A percentile compares a stretch with the other conserved stretches of the same genome.
Evolutionary conservation across 345 rosid species (phyloP).

Genomic region (Bruguiera parviflora): DNA sequence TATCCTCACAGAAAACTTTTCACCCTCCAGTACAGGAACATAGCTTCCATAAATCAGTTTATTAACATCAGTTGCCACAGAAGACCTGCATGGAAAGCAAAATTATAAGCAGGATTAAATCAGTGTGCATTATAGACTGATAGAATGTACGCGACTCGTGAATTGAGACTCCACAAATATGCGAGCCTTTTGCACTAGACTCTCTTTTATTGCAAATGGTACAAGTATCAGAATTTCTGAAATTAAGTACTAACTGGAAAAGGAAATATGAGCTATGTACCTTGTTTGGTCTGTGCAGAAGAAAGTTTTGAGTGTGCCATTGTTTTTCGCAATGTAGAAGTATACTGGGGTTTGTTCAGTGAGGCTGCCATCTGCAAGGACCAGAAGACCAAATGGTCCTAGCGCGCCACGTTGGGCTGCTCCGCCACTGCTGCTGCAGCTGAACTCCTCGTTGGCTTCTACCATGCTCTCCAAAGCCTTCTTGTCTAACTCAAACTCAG

Average conservation of each 20-base stretch:
- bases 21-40: constrained; percentile 68
- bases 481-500: constrained; percentile 65
- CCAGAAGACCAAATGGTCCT: constrained; percentile 87
- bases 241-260: too few species aligned
- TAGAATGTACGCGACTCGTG: too few species aligned
- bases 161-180: too few species aligned
- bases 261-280: constrained; percentile 25
- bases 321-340: constrained; percentile 65
- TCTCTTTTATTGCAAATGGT: too few species aligned
- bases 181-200: too few species aligned
- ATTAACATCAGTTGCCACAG: constrained; percentile 59
- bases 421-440: constrained; percentile 50
- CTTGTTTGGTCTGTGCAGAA: constrained; percentile 77
- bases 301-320: constrained; percentile 56
- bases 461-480: constrained; percentile 39
- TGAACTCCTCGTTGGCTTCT: constrained; percentile 42
- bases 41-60: constrained; percentile 53
- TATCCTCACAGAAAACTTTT: constrained; percentile 62
- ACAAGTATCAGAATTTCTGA: not conserved
- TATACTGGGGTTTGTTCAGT: constrained; percentile 81
- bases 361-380: constrained; percentile 59
- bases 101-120: not conserved
- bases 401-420: constrained; percentile 61
- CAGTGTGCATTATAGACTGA: not conserved
- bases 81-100: constrained; percentile 45